Conservation (phyloP, 371 early-diverging fungal species). For the Chytridiales sp. region DNA sequence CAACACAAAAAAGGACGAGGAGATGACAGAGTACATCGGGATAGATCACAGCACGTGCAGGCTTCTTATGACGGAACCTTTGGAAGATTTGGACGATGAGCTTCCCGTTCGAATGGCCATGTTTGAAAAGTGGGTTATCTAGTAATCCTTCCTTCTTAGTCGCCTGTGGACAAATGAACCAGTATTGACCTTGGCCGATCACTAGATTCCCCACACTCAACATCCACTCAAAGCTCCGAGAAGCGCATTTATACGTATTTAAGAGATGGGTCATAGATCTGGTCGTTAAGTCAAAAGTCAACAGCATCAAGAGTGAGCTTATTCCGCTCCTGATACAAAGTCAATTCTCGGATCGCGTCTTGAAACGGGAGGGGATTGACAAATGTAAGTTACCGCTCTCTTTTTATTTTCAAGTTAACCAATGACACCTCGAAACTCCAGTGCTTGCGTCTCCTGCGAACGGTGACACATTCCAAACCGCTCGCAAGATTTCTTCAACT, state of each 20-base stretch:
- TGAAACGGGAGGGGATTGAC: slow-evolving; percentile 65
- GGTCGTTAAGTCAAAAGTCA: slow-evolving; percentile 62
- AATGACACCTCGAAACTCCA: slow-evolving; percentile 7
- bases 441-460: slow-evolving; percentile 23
- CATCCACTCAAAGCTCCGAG: slow-evolving; percentile 72
- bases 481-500: slow-evolving; percentile 28
- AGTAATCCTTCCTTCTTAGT: not conserved
- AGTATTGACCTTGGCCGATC: not conserved
- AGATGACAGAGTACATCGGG: slow-evolving; percentile 55
- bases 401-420: not conserved
- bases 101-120: slow-evolving; percentile 74
- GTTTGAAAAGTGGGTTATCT: slow-evolving; percentile 39
- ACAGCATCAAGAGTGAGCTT: slow-evolving; percentile 74
- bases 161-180: not conserved
- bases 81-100: slow-evolving; percentile 59
- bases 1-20: slow-evolving; percentile 26
- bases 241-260: slow-evolving; percentile 89
- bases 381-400: slow-evolving; percentile 47
- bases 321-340: slow-evolving; percentile 72
- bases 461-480: slow-evolving; percentile 31
- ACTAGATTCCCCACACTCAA: slow-evolving; percentile 73
- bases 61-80: slow-evolving; percentile 63
- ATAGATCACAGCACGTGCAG: slow-evolving; percentile 74
- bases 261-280: slow-evolving; percentile 88
- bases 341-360: slow-evolving; percentile 55